Base-by-base conservation (phyloP, 106 monocot genomes). In the Narthecium ossifragum region DNA sequence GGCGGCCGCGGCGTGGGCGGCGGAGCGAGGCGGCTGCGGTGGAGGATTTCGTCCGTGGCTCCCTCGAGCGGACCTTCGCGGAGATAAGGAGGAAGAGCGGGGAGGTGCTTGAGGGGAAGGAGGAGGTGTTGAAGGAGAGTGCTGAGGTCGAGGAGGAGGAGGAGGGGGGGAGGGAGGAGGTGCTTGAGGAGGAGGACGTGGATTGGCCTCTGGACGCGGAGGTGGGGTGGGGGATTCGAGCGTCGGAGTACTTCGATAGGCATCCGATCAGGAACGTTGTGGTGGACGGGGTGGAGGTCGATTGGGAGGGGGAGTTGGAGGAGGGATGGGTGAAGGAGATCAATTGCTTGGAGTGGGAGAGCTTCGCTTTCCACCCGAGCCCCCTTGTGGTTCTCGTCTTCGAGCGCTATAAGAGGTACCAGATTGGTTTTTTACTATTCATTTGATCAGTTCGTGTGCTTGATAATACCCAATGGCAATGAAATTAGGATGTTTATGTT, bases 331-430 rank as follows among this genome's bases (percentile, higher is more conserved):
- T 96, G 51, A 80, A 96, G 75, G 94, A 96, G 75, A 90, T 96
- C 53, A 96, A 90, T 50, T 96, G 96, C 53, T 73, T 90, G 75
- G 96, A 96, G 54, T 96, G 96, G 96, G 90, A 96, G 78, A 86
- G 78, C 66, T 90, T 96, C 11, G 90, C 90, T 0, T 96, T 83
- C 55, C 96, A 96, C 40, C 96, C 96, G 2, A 96, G 96, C 53
- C 96, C 96, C 1, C 76, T 96, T 8, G 65, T 96, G 21, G 86
- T 96, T 26, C 90, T 96, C 0, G 88, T 88, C 26, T 88, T 88
- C 24, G 83, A 88, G 63, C 83, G 88, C 32, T 88, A 83, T 52
- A 70, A 62, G 31, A 83, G 80, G 88, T 88, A 53, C 53, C 7
- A 28, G 49, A 23, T n/a, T n/a, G n/a, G n/a, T n/a, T n/a, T n/a